Conservation (phyloP, 164 flowering plant species). For the Vitis riparia region DNA sequence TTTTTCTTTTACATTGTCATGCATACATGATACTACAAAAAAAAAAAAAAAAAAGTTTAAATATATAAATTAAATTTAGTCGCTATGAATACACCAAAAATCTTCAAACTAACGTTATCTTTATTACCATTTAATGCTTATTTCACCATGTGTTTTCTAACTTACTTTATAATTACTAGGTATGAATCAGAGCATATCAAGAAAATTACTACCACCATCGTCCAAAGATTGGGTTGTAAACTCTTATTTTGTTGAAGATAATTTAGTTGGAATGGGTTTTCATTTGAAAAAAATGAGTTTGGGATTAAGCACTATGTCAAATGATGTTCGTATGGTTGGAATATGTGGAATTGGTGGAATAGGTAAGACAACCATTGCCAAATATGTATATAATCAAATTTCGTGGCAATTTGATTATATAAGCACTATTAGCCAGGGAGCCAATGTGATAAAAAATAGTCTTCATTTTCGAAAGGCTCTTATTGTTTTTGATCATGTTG, state of each 20-base stretch:
- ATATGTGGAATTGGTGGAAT: conserved; percentile 21
- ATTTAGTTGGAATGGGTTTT: conserved; percentile 6
- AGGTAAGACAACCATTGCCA: conserved; percentile 29
- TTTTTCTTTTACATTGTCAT: too few relatives aligned
- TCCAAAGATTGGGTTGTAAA: not conserved
- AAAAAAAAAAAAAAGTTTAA: too few relatives aligned
- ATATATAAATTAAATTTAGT: too few relatives aligned
- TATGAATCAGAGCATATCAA: too few relatives aligned
- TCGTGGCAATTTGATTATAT: not conserved
- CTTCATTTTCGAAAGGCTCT: conserved; percentile 2
- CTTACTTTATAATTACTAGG: not conserved
- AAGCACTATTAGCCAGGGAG: not conserved
- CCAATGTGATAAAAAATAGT: not conserved
- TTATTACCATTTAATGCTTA: not conserved
- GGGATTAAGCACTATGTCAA: not conserved
- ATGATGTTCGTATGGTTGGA: conserved; percentile 2
- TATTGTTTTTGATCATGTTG: conserved; percentile 23
- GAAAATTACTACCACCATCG: not conserved
- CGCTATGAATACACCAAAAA: too few relatives aligned
- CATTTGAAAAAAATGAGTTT: not conserved
- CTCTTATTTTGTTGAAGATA: not conserved
- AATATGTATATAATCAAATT: conserved; percentile 11
- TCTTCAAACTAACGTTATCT: not conserved
- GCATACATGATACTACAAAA: too few relatives aligned
- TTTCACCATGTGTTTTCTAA: not conserved